Evolutionary conservation across 768 basidiomycete genomes (phyloP), one percentile per base, ranked within the genome.

Genomic region (Tulasnella sp.): DNA sequence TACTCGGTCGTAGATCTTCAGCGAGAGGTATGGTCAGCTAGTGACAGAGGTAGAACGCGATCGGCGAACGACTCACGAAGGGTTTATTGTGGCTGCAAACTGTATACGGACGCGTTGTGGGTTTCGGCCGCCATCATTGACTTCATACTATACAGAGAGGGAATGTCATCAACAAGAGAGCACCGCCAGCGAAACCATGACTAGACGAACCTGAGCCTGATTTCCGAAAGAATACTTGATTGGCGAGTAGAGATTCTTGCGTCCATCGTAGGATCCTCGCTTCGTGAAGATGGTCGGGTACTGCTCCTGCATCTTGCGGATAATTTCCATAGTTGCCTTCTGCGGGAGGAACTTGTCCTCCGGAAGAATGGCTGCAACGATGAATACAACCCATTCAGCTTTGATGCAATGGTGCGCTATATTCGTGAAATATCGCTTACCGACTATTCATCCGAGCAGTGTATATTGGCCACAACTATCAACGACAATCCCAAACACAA

Each of bases 231-330:
- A 89, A 14, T 94, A 86, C 78, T 89, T 87, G 48, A 89, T 87
- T 16, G 90, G 85, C 38, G 91, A 87, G 82, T 93, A 95, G 71
- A 91, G 84, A 81, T 94, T 95, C 84, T 94, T 95, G 62, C 92
- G 88, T 0, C 94, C 93, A 80, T 95, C 94, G 80, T 94, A 95
- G 1, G 90, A 93, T n/a, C 88, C 91, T 19, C 88, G 90, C 12
- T 92, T 93, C 2, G 90, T 93, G 83, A 95, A 95, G 34, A 93
- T 86, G 27, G 88, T 85, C 0, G 90, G 90, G 1, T 90, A 89
- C 5, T 48, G 68, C 75, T 81, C 74, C 84, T 95, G 94, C 19
- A 95, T 84, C 19, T 86, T 86, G 24, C 87, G 87, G 71, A 95
- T 91, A 14, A 95, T 85, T 21, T 92, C 90, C 87, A 95, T 88